Conservation (phyloP, 306 rosid species). For the Cicer pinnatifidum region DNA sequence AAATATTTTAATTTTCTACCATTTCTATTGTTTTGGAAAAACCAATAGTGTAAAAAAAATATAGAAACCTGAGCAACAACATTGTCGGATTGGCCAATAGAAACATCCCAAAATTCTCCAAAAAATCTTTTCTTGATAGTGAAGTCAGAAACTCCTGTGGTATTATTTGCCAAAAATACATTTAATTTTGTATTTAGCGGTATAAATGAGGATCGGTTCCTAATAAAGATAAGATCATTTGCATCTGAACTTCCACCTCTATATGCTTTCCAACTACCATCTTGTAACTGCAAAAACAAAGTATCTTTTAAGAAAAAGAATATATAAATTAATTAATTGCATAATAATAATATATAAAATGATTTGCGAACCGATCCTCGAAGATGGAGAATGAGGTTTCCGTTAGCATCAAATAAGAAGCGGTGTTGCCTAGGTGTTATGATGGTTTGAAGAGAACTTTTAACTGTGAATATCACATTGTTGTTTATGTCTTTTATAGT, state of each 20-base stretch:
- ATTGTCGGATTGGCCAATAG: constrained; percentile 51
- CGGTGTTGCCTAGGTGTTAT: constrained; percentile 43
- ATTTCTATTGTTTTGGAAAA: not conserved
- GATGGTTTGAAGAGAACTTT: constrained; percentile 20
- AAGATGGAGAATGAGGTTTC: constrained; percentile 47
- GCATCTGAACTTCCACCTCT: constrained; percentile 54
- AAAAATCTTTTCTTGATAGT: constrained; percentile 50
- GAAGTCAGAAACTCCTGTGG: constrained; percentile 50
- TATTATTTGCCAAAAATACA: constrained; percentile 57
- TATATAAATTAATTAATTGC: no score
- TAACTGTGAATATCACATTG: constrained; percentile 49
- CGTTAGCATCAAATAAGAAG: constrained; percentile 47
- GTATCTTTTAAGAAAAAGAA: no score
- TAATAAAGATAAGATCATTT: constrained; percentile 45
- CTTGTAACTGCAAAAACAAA: constrained; percentile 37
- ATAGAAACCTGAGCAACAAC: constrained; percentile 51
- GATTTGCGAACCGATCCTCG: constrained; percentile 46
- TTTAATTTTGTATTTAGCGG: constrained; percentile 47
- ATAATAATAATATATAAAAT: no score
- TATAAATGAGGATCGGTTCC: constrained; percentile 44
- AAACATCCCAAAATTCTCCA: constrained; percentile 49
- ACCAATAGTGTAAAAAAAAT: not conserved
- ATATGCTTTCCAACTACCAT: constrained; percentile 56
- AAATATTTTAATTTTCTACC: not conserved
- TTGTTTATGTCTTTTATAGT: constrained; percentile 52